Evolutionary conservation across 345 rosid genomes (phyloP), one percentile per base, ranked within the genome.

Genomic region (Syzygium oleosum): DNA sequence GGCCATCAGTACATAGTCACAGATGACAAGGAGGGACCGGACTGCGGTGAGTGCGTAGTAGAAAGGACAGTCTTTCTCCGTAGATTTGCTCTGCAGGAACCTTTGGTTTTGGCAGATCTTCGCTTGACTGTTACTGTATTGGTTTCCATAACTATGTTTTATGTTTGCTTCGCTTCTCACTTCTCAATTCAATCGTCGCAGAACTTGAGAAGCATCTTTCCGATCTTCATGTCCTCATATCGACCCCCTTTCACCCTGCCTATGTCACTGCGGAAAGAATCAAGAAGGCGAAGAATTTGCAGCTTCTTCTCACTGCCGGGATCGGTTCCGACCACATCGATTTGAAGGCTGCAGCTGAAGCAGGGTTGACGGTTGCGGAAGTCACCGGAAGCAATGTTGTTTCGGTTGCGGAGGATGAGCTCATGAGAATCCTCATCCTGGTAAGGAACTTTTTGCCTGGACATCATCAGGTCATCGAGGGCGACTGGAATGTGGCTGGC

Each of bases 171-270:
- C 27, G 61, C 85, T 68, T 16, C 79, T 68, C 79, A 19, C 79
- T 68, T 68, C 12, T 65, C 23, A 68, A 31, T 68, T 68, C 5
- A 5, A 0, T 84, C 23, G 11, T 52, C 46, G 5, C 87, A 88
- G 89, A 84, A 80, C 89, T 88, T 22, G 97, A 96, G 89, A 97
- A 94, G 90, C 99, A 96, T 87, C 92, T 97, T 85, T 95, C 94
- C 55, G 98, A 97, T 91, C 94, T 94, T 65, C 95, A 97, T 84
- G 96, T 95, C 86, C 95, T 97, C 85, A 97, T 97, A 88, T 85
- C 95, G 0, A 96, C 99, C 7, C 99, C 99, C 0, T 97, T 97
- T 92, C 99, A 97, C 89, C 99, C 98, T 9, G 98, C 98, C 73
- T 96, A 97, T 86, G 97, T 96, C 38, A 94, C 95, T 0, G 97